phyloP scores from a whole-genome alignment of 176 grass and related monocot species.

The Poa pratensis region DNA sequence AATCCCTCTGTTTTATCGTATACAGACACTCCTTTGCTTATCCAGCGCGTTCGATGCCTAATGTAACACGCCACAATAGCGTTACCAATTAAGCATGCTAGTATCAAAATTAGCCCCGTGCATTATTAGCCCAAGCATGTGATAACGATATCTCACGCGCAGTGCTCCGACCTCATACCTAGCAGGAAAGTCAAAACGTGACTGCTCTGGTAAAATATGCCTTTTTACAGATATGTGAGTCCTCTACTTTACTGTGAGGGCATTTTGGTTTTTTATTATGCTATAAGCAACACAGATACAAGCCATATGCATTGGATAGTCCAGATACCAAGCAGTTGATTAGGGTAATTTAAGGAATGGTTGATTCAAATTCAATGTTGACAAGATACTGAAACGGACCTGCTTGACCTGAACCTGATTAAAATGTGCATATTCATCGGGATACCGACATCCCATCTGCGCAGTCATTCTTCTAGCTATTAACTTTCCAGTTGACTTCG shows the following conservation, averaged over 20 bases:
- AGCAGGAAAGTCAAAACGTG: slow-evolving; percentile 12
- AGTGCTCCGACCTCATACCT: not conserved
- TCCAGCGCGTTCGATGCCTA: not conserved
- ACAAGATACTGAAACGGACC: slow-evolving; percentile 4
- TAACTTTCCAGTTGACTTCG: slow-evolving; percentile 19
- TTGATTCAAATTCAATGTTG: not conserved
- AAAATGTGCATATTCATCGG: slow-evolving; percentile 21
- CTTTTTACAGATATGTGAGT: not conserved
- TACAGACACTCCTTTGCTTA: not conserved
- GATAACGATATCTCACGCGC: slow-evolving; percentile 35
- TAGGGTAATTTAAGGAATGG: not conserved
- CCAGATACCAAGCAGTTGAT: not conserved
- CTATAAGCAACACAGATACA: slow-evolving; percentile 20
- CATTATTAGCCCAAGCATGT: slow-evolving; percentile 20
- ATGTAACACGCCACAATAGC: not conserved
- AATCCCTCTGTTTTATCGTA: not conserved
- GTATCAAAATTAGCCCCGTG: slow-evolving; percentile 16
- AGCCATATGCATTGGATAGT: not conserved
- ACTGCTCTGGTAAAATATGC: slow-evolving; percentile 7
- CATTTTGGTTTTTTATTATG: not conserved
- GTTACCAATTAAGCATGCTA: not conserved
- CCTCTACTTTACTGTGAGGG: slow-evolving; percentile 2
- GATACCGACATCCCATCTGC: not conserved
- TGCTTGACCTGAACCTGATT: not conserved
- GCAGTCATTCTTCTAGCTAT: slow-evolving; percentile 11